A percentile compares a stretch with the other conserved stretches of the same genome.
phyloP scores from a whole-genome alignment of 1,284 basidiomycete genomes.

The Porogramme epimiltina region DNA sequence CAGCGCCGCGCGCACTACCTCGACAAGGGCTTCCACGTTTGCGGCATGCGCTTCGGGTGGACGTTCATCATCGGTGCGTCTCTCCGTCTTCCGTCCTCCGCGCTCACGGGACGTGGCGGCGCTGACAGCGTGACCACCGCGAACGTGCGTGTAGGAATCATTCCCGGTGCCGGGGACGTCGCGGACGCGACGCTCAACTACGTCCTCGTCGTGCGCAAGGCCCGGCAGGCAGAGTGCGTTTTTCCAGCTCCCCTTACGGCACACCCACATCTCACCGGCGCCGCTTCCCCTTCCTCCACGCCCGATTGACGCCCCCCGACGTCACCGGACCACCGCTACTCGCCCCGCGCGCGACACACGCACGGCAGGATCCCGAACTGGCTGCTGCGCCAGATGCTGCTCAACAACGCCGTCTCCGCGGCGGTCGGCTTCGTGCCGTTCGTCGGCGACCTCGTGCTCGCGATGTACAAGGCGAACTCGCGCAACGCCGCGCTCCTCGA shows the following conservation, averaged over 20 bases:
- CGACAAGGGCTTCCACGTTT: slow-evolving; percentile 87
- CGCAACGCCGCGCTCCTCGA: slow-evolving; percentile 81
- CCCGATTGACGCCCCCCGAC: too few relatives aligned
- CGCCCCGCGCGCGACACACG: too few relatives aligned
- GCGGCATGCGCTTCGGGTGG: slow-evolving; percentile 88
- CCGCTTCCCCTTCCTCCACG: background rate
- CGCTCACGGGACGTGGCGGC: too few relatives aligned
- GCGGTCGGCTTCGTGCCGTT: slow-evolving; percentile 78
- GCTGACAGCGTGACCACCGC: too few relatives aligned
- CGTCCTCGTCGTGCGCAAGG: slow-evolving; percentile 76
- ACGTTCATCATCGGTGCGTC: slow-evolving; percentile 69
- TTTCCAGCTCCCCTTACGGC: too few relatives aligned
- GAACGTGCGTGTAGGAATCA: slow-evolving; percentile 57
- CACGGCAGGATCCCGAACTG: slow-evolving; percentile 58
- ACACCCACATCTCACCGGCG: too few relatives aligned
- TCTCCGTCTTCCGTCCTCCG: background rate
- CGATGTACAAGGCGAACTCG: slow-evolving; percentile 84
- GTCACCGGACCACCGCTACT: background rate
- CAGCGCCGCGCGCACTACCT: slow-evolving; percentile 85
- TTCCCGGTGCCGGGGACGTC: slow-evolving; percentile 74
- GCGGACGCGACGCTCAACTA: slow-evolving; percentile 74
- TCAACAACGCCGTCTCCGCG: slow-evolving; percentile 79
- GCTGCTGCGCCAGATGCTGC: slow-evolving; percentile 74
- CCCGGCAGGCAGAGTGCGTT: slow-evolving; percentile 64
- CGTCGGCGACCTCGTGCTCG: slow-evolving; percentile 79